These are phyloP conservation scores for Prunus fruticosa DNA, from an alignment of 306 rosid species.

Conservation along the genomic window DNA sequence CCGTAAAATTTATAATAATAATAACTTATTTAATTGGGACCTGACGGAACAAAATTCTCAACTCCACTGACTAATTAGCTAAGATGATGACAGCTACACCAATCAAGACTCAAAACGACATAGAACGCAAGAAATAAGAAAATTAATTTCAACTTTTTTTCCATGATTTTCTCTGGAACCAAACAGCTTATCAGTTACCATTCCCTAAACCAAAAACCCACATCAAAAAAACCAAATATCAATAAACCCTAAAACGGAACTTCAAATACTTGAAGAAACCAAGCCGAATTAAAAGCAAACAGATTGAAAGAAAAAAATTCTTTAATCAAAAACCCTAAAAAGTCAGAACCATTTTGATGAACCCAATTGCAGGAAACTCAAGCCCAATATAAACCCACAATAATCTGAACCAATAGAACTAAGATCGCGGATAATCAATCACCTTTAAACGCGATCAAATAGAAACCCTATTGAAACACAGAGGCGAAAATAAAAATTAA, in stretches of 20 bases:
- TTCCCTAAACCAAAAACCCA: constrained; percentile 38
- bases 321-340: constrained; percentile 29
- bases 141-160: not conserved
- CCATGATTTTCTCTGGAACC: constrained; percentile 12
- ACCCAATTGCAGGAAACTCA: constrained; percentile 28
- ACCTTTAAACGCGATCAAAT: constrained; percentile 39
- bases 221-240: constrained; percentile 11
- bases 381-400: constrained; percentile 10
- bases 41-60: constrained; percentile 3
- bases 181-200: constrained; percentile 19
- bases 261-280: not conserved
- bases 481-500: not conserved
- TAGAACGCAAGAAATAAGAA: not conserved
- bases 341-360: constrained; percentile 22
- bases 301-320: constrained; percentile 25
- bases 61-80: constrained; percentile 14
- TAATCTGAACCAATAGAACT: constrained; percentile 17
- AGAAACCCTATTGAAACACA: constrained; percentile 34
- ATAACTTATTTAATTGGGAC: not conserved
- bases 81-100: constrained; percentile 5
- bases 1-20: not conserved
- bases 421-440: constrained; percentile 48
- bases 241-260: constrained; percentile 43
- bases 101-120: constrained; percentile 9
- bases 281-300: constrained; percentile 22